Evolutionary conservation across 495 filamentous ascomycete species (phyloP).

Genomic region (Penicillium malachiteum): DNA sequence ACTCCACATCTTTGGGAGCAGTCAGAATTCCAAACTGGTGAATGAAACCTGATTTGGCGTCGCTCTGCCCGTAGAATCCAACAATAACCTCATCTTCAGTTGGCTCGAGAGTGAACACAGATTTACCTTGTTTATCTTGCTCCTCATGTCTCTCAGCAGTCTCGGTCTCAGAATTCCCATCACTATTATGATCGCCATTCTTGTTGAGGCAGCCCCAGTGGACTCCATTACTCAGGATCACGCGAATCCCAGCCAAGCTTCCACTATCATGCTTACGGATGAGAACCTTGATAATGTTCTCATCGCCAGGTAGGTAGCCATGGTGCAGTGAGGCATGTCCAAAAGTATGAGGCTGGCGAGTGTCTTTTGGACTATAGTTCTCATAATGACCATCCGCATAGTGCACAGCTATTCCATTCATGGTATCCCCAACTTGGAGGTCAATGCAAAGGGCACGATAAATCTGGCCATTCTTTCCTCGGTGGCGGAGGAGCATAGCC

Average conservation of each 20-base stretch:
- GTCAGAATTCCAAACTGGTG: conserved; percentile 42
- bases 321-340: conserved; percentile 32
- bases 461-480: conserved; percentile 11
- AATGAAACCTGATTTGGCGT: conserved; percentile 5
- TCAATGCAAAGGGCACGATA: conserved; percentile 32
- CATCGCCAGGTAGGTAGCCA: conserved; percentile 20
- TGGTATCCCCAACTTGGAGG: conserved; percentile 32
- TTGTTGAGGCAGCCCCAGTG: conserved; percentile 30
- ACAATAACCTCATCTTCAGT: conserved; percentile 32
- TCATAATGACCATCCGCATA: conserved; percentile 32
- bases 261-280: conserved; percentile 18
- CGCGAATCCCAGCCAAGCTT: conserved; percentile 31
- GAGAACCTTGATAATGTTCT: conserved; percentile 30
- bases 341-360: conserved; percentile 12
- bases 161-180: not conserved
- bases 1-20: conserved; percentile 31
- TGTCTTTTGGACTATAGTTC: conserved; percentile 30
- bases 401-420: conserved; percentile 39
- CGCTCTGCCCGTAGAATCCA: conserved; percentile 42
- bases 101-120: conserved; percentile 23
- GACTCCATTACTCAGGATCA: conserved; percentile 35
- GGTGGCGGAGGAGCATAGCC: conserved; percentile 14
- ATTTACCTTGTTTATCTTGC: not conserved
- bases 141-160: not conserved
- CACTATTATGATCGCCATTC: not conserved